These are phyloP conservation scores for Leucosporidium scottii DNA, from an alignment of 768 basidiomycete species.

Conservation along the genomic window DNA sequence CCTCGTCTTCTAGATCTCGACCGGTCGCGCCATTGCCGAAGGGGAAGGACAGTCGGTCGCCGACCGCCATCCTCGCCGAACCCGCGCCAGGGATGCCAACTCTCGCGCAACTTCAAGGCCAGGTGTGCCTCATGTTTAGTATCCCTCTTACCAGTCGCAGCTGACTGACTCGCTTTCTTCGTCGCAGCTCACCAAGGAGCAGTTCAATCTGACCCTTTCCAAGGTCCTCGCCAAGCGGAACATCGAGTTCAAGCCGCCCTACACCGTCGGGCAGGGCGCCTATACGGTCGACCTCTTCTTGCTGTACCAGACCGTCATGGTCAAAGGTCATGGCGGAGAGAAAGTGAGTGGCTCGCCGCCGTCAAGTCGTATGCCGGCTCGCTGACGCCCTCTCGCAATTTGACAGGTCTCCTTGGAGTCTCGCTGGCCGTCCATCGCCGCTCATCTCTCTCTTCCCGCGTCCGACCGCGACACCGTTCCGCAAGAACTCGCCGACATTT, in stretches of 20 bases:
- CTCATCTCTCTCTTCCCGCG: background rate
- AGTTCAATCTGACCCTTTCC: background rate
- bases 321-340: background rate
- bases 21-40: no score
- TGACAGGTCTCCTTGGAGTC: background rate
- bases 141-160: background rate
- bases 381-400: background rate
- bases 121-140: background rate
- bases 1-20: no score
- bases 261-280: background rate
- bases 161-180: background rate
- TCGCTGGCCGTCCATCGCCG: background rate
- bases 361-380: background rate
- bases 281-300: background rate
- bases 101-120: background rate
- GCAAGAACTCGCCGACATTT: background rate
- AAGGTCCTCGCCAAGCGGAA: background rate
- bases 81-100: background rate
- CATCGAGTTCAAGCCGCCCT: background rate
- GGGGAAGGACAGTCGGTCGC: no score
- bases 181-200: background rate
- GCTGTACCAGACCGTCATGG: slow-evolving; percentile 1
- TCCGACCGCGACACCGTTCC: background rate
- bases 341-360: background rate
- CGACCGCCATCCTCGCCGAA: background rate